phyloP scores from a whole-genome alignment of 306 rosid genomes.

The Clitoria ternatea region DNA sequence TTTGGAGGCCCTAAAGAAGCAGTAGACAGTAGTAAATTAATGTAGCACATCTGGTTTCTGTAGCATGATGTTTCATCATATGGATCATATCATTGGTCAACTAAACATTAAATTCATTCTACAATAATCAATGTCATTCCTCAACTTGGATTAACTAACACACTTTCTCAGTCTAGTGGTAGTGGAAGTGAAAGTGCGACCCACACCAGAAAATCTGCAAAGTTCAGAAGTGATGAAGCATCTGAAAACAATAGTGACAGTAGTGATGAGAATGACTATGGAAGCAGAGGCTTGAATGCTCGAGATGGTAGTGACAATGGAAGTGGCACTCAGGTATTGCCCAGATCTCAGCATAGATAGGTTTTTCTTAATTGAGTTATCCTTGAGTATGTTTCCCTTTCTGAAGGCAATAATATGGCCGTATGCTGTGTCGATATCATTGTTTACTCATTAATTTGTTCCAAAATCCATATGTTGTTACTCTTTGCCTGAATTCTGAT shows the following conservation, averaged over 20 bases:
- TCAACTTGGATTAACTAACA: slow-evolving; percentile 26
- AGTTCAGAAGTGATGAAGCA: slow-evolving; percentile 40
- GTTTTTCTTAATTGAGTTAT: neutral
- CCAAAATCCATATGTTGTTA: slow-evolving; percentile 3
- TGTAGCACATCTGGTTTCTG: slow-evolving; percentile 4
- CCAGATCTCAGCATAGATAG: neutral
- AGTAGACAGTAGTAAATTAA: slow-evolving; percentile 9
- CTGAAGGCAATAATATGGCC: neutral
- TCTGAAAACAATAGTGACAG: slow-evolving; percentile 52
- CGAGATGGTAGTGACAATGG: slow-evolving; percentile 62
- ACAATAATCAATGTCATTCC: slow-evolving; percentile 19
- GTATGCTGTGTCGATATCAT: neutral
- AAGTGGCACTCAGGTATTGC: slow-evolving; percentile 64
- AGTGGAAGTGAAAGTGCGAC: slow-evolving; percentile 68
- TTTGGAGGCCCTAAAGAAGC: slow-evolving; percentile 4
- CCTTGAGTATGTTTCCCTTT: neutral
- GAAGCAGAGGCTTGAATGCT: slow-evolving; percentile 44
- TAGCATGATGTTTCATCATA: slow-evolving; percentile 22
- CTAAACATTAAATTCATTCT: slow-evolving; percentile 16
- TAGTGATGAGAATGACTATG: slow-evolving; percentile 50
- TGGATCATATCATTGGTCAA: slow-evolving; percentile 21
- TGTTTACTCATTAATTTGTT: slow-evolving; percentile 12
- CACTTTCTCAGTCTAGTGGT: slow-evolving; percentile 55
- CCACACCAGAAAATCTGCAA: slow-evolving; percentile 38
- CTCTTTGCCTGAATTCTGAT: slow-evolving; percentile 10